These are phyloP conservation scores for Myriosclerotinia scirpicola DNA, from an alignment of 2,329 filamentous ascomycete species.

Conservation along the genomic window DNA sequence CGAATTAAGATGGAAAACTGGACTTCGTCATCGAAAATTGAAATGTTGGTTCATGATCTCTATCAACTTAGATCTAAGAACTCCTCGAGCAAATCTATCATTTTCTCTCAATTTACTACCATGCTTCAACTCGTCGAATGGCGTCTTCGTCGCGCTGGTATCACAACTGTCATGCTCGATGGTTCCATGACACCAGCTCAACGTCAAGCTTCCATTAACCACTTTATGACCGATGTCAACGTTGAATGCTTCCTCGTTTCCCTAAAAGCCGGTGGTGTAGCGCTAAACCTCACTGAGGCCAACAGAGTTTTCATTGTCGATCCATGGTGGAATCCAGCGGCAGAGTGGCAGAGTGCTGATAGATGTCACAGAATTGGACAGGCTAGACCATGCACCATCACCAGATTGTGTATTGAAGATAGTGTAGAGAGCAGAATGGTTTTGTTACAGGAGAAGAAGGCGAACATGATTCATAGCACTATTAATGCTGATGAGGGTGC, in stretches of 20 bases:
- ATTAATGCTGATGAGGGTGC: conserved; percentile 91
- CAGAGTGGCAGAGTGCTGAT: conserved; percentile 97
- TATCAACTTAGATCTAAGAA: conserved; percentile 91
- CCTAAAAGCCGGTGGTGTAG: conserved; percentile 92
- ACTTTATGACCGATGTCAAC: conserved; percentile 93
- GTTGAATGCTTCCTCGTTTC: conserved; percentile 97
- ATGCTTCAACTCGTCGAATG: conserved; percentile 98
- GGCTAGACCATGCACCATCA: conserved; percentile 89
- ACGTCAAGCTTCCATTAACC: conserved; percentile 88
- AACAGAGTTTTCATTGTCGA: conserved; percentile 95
- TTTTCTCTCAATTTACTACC: conserved; percentile 95
- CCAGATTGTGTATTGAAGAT: conserved; percentile 92
- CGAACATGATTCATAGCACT: conserved; percentile 94
- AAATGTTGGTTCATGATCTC: conserved; percentile 90
- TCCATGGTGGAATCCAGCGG: conserved; percentile 99
- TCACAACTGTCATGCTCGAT: conserved; percentile 97
- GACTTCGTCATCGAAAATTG: conserved; percentile 98
- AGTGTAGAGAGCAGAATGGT: conserved; percentile 97
- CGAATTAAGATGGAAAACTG: conserved; percentile 98
- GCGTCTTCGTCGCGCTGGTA: conserved; percentile 92
- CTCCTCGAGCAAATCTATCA: conserved; percentile 92
- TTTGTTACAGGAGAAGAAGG: conserved; percentile 96
- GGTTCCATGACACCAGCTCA: conserved; percentile 95
- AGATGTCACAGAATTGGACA: conserved; percentile 94
- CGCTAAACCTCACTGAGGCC: conserved; percentile 91